Conservation (phyloP, 495 filamentous ascomycete genomes). For the Aspergillus funiculosus region DNA sequence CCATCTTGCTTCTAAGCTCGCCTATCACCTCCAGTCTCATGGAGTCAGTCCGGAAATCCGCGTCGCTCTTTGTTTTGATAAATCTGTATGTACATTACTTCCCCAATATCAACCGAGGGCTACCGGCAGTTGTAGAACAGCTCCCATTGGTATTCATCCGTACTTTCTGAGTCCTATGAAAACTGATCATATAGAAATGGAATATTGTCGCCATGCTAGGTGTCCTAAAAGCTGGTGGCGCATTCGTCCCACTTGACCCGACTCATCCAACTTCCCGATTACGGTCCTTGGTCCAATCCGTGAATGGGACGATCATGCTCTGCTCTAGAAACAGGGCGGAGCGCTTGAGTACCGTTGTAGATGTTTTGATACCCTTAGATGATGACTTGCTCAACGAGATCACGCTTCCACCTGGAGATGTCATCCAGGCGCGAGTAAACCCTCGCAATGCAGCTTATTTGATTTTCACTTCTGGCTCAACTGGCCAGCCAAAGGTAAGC, state of each 20-base stretch:
- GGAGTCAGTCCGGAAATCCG: conserved; percentile 45
- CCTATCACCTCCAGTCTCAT: conserved; percentile 38
- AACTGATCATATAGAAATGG: conserved; percentile 40
- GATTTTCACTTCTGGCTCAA: conserved; percentile 48
- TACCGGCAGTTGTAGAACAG: too few species aligned
- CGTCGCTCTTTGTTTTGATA: conserved; percentile 54
- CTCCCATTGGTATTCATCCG: neutral
- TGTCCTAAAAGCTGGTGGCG: conserved; percentile 55
- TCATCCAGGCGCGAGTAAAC: conserved; percentile 26
- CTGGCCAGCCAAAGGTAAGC: conserved; percentile 46
- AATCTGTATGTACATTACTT: conserved; percentile 38
- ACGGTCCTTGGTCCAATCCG: conserved; percentile 35
- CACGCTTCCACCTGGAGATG: conserved; percentile 15
- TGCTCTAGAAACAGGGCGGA: conserved; percentile 42
- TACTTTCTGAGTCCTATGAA: neutral
- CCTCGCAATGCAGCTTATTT: conserved; percentile 39
- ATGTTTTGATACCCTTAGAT: conserved; percentile 36
- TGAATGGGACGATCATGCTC: conserved; percentile 43
- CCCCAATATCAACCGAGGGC: neutral
- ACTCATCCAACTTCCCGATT: conserved; percentile 49
- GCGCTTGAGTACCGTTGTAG: conserved; percentile 23
- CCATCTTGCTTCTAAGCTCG: conserved; percentile 40
- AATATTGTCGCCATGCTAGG: conserved; percentile 51
- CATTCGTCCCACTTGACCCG: conserved; percentile 54
- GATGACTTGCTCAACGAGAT: conserved; percentile 26